phyloP scores from a whole-genome alignment of 2,329 filamentous ascomycete genomes.

The Aspergillus sp. region DNA sequence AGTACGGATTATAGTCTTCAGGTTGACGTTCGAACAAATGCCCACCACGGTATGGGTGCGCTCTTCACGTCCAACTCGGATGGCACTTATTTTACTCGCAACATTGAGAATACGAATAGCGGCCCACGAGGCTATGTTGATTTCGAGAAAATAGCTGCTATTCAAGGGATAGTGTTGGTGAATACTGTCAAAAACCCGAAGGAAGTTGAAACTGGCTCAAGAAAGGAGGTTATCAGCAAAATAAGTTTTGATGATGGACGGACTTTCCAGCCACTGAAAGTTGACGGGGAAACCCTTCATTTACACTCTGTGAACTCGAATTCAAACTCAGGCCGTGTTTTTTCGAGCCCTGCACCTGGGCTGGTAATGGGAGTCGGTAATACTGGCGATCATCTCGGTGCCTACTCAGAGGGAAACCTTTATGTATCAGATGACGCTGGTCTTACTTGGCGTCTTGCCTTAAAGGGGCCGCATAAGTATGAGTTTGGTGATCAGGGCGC shows the following conservation, averaged over 20 bases:
- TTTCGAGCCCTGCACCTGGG: constrained; percentile 89
- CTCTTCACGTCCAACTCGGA: constrained; percentile 97
- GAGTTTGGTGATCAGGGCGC: constrained; percentile 94
- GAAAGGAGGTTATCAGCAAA: constrained; percentile 68
- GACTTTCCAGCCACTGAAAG: constrained; percentile 73
- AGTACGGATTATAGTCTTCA: constrained; percentile 98
- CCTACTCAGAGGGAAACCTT: constrained; percentile 72
- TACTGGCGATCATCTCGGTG: constrained; percentile 70
- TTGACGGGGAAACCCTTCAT: constrained; percentile 69
- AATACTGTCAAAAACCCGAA: constrained; percentile 87
- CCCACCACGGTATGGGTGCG: constrained; percentile 72
- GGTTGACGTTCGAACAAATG: constrained; percentile 78
- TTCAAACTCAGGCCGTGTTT: constrained; percentile 79
- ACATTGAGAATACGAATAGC: constrained; percentile 89
- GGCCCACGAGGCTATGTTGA: constrained; percentile 75
- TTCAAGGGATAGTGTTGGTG: constrained; percentile 88
- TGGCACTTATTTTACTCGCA: constrained; percentile 91
- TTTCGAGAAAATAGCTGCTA: constrained; percentile 88
- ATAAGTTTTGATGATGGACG: constrained; percentile 97
- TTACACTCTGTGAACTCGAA: constrained; percentile 89
- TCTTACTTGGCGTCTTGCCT: constrained; percentile 71
- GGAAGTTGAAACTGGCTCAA: constrained; percentile 59
- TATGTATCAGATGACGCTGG: constrained; percentile 92
- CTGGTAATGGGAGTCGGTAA: constrained; percentile 95
- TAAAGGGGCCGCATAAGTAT: constrained; percentile 86